Base-by-base conservation (phyloP, 164 flowering plant species). In the Stephania yunnanensis region DNA sequence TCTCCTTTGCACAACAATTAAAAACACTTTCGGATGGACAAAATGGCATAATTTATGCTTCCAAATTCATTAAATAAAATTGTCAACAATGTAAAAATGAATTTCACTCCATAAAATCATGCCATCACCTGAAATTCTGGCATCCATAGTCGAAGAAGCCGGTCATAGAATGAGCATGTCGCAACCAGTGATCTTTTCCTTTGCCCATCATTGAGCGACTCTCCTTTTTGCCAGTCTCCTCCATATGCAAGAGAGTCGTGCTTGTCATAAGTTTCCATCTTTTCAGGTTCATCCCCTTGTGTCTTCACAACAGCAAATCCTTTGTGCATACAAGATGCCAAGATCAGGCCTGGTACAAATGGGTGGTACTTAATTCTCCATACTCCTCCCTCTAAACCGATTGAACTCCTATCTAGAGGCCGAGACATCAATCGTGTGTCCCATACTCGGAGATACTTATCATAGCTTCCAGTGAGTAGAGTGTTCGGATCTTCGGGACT, bases 281-380 rank as follows among this genome's bases (percentile, higher is more conserved):
- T 83, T 76, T 86, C 84, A 25, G 84, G 73, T 42, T 78, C 71
- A 55, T 81, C 86, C 10, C 82, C 87, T 46, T 77, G 72, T 7
- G 81, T 74, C 64, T 79, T 87, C 8, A 87, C 92, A 75, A 94
- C 70, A 63, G 90, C 87, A 82, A 92, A 92, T 0, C 99, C 98
- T 75, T 91, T 92, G 83, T 96, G 99, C 98, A 94, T 96, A 81
- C 99, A 96, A 67, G 99, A 98, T 12, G 94, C 87, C 84, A 96
- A 80, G 58, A 94, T 81, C 44, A 94, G 52, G 55, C 85, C 89
- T 7, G 86, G 84, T 36, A 86, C 74, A 25, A 15, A 73, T 0
- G 99, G 95, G 73, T 94, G 97, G 79, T 88, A 86, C 87, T 94
- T 96, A 61, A 96, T 83, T 81, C 94, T 92, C 97, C 98, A 96